These are phyloP conservation scores for Aspergillus ellipticus DNA, from an alignment of 495 filamentous ascomycete genomes.

Conservation along the genomic window DNA sequence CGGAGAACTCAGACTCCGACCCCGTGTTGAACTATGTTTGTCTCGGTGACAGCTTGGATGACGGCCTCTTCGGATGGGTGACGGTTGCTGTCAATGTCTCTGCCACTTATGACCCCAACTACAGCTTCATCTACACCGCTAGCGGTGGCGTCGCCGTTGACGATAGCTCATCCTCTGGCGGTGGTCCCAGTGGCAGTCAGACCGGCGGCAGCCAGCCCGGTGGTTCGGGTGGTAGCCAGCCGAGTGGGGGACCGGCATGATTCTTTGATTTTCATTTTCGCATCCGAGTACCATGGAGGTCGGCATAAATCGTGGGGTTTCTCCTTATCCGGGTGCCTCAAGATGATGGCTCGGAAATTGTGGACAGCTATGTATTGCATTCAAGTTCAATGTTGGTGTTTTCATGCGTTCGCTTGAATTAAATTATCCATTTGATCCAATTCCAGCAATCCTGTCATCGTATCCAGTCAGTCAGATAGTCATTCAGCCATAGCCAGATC, in stretches of 20 bases:
- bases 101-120: constrained; percentile 3
- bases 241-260: neutral
- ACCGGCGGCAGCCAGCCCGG: neutral
- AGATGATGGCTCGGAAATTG: too few relatives aligned
- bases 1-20: constrained; percentile 49
- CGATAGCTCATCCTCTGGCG: neutral
- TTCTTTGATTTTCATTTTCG: neutral
- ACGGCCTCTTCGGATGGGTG: constrained; percentile 30
- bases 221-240: neutral
- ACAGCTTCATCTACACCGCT: constrained; percentile 1
- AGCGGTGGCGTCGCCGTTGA: constrained; percentile 1
- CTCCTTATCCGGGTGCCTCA: too few relatives aligned
- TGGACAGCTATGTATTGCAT: too few relatives aligned
- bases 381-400: too few relatives aligned
- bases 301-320: too few relatives aligned
- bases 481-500: too few relatives aligned
- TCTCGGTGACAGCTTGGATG: constrained; percentile 44
- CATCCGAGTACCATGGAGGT: neutral
- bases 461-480: too few relatives aligned
- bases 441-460: too few relatives aligned
- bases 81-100: constrained; percentile 2
- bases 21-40: constrained; percentile 55
- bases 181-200: neutral
- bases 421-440: too few relatives aligned
- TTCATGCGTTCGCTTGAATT: too few relatives aligned